A percentile compares a stretch with the other conserved stretches of the same genome.
These are phyloP conservation scores for Penicillium oxalicum DNA, from an alignment of 2,329 filamentous ascomycete species.

Conservation along the genomic window DNA sequence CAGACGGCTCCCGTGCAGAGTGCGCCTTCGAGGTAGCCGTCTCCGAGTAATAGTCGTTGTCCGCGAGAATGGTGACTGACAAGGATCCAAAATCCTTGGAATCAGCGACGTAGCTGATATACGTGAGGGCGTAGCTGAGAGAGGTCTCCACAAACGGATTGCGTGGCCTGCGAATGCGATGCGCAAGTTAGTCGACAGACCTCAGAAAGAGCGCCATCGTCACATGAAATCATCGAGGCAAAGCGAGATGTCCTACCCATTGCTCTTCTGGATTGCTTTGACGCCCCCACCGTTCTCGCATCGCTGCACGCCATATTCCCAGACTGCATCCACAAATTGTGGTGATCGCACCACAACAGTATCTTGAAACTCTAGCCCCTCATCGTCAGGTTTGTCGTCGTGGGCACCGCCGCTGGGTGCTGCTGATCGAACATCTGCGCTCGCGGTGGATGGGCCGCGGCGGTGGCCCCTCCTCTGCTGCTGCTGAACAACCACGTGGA, in stretches of 20 bases:
- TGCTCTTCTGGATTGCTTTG: constrained; percentile 61
- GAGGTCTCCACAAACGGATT: constrained; percentile 94
- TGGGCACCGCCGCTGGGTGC: constrained; percentile 5
- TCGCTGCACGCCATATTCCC: constrained; percentile 76
- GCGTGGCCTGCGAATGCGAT: constrained; percentile 40
- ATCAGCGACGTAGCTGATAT: constrained; percentile 53
- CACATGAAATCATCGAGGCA: not conserved
- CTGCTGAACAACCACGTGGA: constrained; percentile 55
- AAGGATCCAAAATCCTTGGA: constrained; percentile 57
- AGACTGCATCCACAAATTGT: constrained; percentile 80
- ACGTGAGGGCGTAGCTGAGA: constrained; percentile 78
- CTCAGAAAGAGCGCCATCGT: too few species aligned
- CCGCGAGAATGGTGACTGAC: constrained; percentile 80
- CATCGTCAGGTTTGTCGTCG: constrained; percentile 10
- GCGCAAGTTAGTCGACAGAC: constrained; percentile 2
- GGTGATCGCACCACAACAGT: constrained; percentile 85
- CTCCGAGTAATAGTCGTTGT: constrained; percentile 94
- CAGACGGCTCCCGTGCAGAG: constrained; percentile 29
- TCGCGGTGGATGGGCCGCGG: constrained; percentile 14
- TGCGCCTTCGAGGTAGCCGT: constrained; percentile 41
- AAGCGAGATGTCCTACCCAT: constrained; percentile 26
- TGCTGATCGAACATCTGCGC: constrained; percentile 9
- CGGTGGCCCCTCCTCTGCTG: constrained; percentile 40
- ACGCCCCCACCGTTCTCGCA: constrained; percentile 70
- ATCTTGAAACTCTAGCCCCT: constrained; percentile 54